Evolutionary conservation across 2,329 filamentous ascomycete genomes (phyloP), one percentile per base, ranked within the genome.

Genomic region (Paradendryphiella salina): DNA sequence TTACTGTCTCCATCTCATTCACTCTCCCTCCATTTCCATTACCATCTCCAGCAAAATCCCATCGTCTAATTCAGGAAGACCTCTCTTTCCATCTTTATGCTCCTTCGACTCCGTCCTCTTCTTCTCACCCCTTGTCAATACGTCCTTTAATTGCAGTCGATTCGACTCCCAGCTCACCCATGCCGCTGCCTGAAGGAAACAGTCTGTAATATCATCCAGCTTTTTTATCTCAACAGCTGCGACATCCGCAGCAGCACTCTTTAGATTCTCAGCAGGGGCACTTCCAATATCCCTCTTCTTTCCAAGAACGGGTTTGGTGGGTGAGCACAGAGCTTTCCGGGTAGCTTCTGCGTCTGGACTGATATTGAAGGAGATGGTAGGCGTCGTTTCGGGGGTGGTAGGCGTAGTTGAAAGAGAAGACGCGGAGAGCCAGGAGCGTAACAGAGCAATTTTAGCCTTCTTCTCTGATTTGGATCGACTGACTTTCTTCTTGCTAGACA

Each of bases 161-260:
- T 88, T 88, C 60, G 79, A 75, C 65, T 90, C 83, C 90, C 90
- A 95, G 53, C 85, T 79, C 31, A 90, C 72, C 85, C 88, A 93
- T 2, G 88, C 85, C 51, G 90, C 78, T 2, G 85, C 90, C 70
- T 95, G 90, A 46, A 94, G 69, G 20, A 94, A 74, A 67, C 86
- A 88, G 75, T 95, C 90, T 0, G 89, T 87, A 41, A 95, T 73
- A 75, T 95, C 90, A 71, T 95, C 90, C 45, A 93, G 71, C 72
- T 94, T 94, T 52, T 54, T 67, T 39, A 59, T 56, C 18, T 65
- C 56, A 5, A 34, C 7, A 1, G 42, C 53, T 3, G 45, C 26
- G 13, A 47, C 34, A 38, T 26, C 46, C 17, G 18, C n/a, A 5
- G 26, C 23, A 1, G 18, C 35, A 7, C n/a, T 35, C 20, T 44